Conservation (phyloP, 768 basidiomycete genomes). For the Podaxis rugospora region DNA sequence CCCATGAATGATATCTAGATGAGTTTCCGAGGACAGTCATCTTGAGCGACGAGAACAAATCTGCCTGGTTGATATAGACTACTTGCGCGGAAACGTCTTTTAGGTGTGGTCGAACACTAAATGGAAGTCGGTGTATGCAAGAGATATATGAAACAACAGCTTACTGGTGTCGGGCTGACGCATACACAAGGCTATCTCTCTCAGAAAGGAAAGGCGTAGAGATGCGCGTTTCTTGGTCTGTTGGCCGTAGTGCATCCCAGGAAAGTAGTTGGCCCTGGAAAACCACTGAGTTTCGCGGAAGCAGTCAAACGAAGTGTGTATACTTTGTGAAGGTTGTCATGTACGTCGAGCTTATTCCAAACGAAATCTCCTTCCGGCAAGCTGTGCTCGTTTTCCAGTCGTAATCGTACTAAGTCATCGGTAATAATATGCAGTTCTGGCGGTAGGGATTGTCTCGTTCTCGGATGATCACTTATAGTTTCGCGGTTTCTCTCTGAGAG, state of each 20-base stretch:
- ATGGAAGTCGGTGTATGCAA: neutral
- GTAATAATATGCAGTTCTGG: constrained; percentile 25
- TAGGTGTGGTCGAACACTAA: constrained; percentile 47
- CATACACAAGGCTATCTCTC: constrained; percentile 47
- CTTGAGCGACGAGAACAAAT: constrained; percentile 51
- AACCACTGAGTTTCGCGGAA: neutral
- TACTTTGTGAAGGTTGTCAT: constrained; percentile 18
- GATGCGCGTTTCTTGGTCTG: constrained; percentile 24
- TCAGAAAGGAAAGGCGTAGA: constrained; percentile 66
- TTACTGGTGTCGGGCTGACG: constrained; percentile 59
- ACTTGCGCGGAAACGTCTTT: constrained; percentile 31
- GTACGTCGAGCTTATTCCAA: constrained; percentile 4
- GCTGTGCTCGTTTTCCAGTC: constrained; percentile 11
- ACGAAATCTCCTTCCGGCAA: constrained; percentile 15
- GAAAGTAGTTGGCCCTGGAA: constrained; percentile 47
- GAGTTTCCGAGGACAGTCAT: constrained; percentile 63
- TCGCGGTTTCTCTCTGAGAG: constrained; percentile 19
- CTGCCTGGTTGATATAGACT: constrained; percentile 40
- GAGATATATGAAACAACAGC: constrained; percentile 18
- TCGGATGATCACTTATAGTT: constrained; percentile 9
- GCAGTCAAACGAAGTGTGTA: constrained; percentile 15
- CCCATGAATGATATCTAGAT: constrained; percentile 65
- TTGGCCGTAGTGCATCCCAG: constrained; percentile 55
- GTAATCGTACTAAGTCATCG: constrained; percentile 9
- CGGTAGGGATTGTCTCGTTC: constrained; percentile 16